phyloP scores from a whole-genome alignment of 2,329 filamentous ascomycete genomes.

The Lanzia echinophila region DNA sequence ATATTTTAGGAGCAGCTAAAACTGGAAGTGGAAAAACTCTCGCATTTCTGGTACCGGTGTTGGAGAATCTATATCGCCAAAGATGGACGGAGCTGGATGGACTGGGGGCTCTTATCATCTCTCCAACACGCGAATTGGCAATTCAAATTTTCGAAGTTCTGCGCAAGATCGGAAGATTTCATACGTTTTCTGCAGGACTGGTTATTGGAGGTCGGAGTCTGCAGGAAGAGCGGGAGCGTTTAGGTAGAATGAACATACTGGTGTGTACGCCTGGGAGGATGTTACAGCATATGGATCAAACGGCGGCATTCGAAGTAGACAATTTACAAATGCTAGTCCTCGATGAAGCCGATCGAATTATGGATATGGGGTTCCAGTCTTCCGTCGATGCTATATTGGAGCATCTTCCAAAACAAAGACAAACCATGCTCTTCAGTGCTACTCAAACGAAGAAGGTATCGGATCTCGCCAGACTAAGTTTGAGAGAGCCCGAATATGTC shows the following conservation, averaged over 20 bases:
- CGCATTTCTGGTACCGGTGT: slow-evolving; percentile 82
- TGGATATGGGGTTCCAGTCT: slow-evolving; percentile 94
- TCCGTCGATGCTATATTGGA: slow-evolving; percentile 90
- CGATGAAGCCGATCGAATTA: slow-evolving; percentile 91
- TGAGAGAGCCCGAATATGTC: slow-evolving; percentile 90
- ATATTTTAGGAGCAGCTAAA: slow-evolving; percentile 91
- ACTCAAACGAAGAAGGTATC: slow-evolving; percentile 94
- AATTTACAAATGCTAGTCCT: slow-evolving; percentile 89
- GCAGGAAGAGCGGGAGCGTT: slow-evolving; percentile 75
- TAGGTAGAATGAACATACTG: slow-evolving; percentile 92
- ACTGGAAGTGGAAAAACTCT: slow-evolving; percentile 94
- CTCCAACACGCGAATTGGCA: slow-evolving; percentile 88
- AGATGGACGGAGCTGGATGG: slow-evolving; percentile 90
- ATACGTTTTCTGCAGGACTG: slow-evolving; percentile 85
- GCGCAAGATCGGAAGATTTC: slow-evolving; percentile 79
- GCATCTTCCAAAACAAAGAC: slow-evolving; percentile 76
- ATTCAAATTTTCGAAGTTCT: slow-evolving; percentile 96
- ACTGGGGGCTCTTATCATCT: slow-evolving; percentile 84
- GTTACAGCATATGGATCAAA: slow-evolving; percentile 93
- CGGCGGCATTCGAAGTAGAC: slow-evolving; percentile 79
- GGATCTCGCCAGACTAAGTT: slow-evolving; percentile 79
- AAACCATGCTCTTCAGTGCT: slow-evolving; percentile 92
- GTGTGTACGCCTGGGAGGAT: slow-evolving; percentile 94
- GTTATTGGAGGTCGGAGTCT: slow-evolving; percentile 91
- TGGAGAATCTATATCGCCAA: slow-evolving; percentile 85